Base-by-base conservation (phyloP, 768 basidiomycete genomes). In the Mycena amicta region DNA sequence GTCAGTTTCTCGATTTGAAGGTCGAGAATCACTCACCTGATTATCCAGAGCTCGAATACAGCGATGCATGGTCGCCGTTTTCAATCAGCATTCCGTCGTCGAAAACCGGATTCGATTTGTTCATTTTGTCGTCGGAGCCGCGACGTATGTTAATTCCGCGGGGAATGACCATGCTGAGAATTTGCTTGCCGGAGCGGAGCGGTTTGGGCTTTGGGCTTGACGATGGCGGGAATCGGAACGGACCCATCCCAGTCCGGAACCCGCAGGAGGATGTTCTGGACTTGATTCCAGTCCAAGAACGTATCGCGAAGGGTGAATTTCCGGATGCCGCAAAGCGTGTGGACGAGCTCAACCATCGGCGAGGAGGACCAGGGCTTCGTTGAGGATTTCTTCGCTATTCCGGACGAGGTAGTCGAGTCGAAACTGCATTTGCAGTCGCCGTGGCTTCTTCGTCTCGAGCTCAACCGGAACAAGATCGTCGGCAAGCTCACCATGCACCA, bases 301-400 rank as follows among this genome's bases (percentile, higher is more conserved):
- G 41, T 43, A 20, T 43, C 41, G 41, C 41, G 92, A 5, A 98
- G 78, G 0, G 97, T 98, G 71, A 98, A 93, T 74, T 98, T 98
- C 55, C 96, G 90, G 53, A 98, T 88, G 68, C 97, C 97, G 68
- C 95, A 97, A 0, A 99, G 87, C 0, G 97, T 98, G 70, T 99
- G n/a, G n/a, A n/a, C n/a, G n/a, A n/a, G n/a, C n/a, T n/a, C n/a
- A n/a, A n/a, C n/a, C n/a, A n/a, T n/a, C n/a, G n/a, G n/a, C n/a
- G n/a, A n/a, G n/a, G n/a, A n/a, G n/a, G n/a, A n/a, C n/a, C n/a
- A n/a, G n/a, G n/a, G n/a, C n/a, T n/a, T n/a, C n/a, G n/a, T n/a
- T n/a, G n/a, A n/a, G n/a, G n/a, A n/a, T n/a, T n/a, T n/a, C n/a
- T n/a, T n/a, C n/a, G n/a, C n/a, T n/a, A n/a, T n/a, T n/a, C n/a